Conservation (phyloP, 208 protist species). For the Wallacemonas collosoma region DNA sequence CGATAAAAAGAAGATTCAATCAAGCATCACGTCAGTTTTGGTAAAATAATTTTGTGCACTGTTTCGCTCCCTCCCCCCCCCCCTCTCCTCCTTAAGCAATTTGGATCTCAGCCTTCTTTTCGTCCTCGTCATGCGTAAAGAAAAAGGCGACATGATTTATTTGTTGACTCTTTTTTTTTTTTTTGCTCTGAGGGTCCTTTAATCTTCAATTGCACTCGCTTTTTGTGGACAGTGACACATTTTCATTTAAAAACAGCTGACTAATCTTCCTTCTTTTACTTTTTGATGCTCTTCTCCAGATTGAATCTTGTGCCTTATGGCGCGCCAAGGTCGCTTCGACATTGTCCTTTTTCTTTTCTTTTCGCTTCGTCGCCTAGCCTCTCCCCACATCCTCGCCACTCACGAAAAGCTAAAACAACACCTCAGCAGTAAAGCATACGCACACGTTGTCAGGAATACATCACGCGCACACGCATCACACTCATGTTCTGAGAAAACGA, state of each 20-base stretch:
- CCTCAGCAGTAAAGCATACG: too few relatives aligned
- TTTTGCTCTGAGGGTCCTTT: not conserved
- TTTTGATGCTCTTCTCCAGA: slow-evolving; percentile 1
- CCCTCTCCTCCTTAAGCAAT: too few relatives aligned
- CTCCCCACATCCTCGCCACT: not conserved
- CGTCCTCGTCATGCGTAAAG: too few relatives aligned
- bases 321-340: slow-evolving; percentile 9
- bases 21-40: slow-evolving; percentile 2
- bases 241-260: too few relatives aligned
- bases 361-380: slow-evolving; percentile 17
- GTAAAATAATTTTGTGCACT: not conserved
- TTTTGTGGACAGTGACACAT: too few relatives aligned
- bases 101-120: too few relatives aligned
- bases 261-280: not conserved
- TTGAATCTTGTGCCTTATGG: slow-evolving; percentile 17
- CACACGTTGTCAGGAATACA: not conserved
- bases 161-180: not conserved
- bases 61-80: too few relatives aligned
- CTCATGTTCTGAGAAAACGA: too few relatives aligned
- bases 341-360: slow-evolving; percentile 4
- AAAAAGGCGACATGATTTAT: too few relatives aligned
- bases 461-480: too few relatives aligned
- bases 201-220: too few relatives aligned
- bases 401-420: not conserved
- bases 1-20: slow-evolving; percentile 21